Conservation (phyloP, 2,329 filamentous ascomycete species). For the Exophiala spinifera region DNA sequence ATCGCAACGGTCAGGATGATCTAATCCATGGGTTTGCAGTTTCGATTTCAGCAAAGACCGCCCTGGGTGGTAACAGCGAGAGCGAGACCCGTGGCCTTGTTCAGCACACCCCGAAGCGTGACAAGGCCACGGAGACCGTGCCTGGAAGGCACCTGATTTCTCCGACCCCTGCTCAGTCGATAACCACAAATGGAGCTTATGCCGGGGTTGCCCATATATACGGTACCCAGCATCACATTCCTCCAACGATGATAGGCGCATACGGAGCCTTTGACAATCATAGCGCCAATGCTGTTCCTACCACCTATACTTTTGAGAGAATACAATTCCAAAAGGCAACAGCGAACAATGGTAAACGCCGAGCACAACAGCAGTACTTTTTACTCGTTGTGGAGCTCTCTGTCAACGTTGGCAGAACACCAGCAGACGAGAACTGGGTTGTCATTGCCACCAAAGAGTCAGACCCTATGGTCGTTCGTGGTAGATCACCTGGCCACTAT, state of each 20-base stretch:
- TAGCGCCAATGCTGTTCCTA: slow-evolving; percentile 30
- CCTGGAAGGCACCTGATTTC: slow-evolving; percentile 49
- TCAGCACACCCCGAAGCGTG: slow-evolving; percentile 86
- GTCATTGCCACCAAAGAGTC: slow-evolving; percentile 71
- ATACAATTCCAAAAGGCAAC: slow-evolving; percentile 95
- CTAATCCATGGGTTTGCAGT: slow-evolving; percentile 74
- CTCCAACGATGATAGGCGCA: slow-evolving; percentile 13
- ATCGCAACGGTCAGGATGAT: slow-evolving; percentile 45
- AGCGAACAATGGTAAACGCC: slow-evolving; percentile 86
- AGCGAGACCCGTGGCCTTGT: slow-evolving; percentile 79
- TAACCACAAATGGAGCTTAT: slow-evolving; percentile 16
- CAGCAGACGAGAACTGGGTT: slow-evolving; percentile 57
- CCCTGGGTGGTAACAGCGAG: slow-evolving; percentile 64
- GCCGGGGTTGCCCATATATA: slow-evolving; percentile 13
- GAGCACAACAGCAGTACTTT: slow-evolving; percentile 89
- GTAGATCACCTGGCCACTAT: slow-evolving; percentile 77
- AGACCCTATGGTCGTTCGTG: slow-evolving; percentile 81
- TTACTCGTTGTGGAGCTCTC: slow-evolving; percentile 84
- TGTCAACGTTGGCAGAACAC: slow-evolving; percentile 56
- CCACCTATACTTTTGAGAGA: slow-evolving; percentile 71
- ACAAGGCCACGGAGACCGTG: slow-evolving; percentile 77
- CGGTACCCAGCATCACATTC: slow-evolving; percentile 10
- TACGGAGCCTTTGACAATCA: slow-evolving; percentile 31
- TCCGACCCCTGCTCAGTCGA: slow-evolving; percentile 10
- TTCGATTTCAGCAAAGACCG: slow-evolving; percentile 65